Evolutionary conservation across 768 basidiomycete genomes (phyloP).

Genomic region (Collybia mongolica): DNA sequence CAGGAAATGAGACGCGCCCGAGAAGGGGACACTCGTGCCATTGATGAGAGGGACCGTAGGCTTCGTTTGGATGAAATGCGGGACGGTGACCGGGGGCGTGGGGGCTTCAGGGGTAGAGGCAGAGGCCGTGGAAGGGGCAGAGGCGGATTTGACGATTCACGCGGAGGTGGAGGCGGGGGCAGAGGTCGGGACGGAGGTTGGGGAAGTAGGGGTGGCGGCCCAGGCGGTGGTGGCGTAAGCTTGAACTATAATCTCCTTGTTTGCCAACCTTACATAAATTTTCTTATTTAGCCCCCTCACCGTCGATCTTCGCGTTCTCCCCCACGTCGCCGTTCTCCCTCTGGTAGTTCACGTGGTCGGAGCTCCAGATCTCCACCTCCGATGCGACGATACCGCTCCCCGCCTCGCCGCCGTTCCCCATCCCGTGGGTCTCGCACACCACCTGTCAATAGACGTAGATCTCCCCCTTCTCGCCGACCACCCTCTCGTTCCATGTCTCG

Average conservation of each 20-base stretch:
- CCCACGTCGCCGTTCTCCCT: constrained; percentile 48
- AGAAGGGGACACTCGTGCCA: constrained; percentile 59
- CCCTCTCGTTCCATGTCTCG: constrained; percentile 48
- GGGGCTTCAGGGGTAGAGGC: constrained; percentile 52
- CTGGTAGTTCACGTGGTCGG: constrained; percentile 24
- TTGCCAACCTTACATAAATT: constrained; percentile 5
- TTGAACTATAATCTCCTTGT: constrained; percentile 7
- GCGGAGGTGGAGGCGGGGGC: constrained; percentile 40
- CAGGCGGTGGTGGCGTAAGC: constrained; percentile 29
- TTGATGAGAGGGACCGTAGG: constrained; percentile 72
- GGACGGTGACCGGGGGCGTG: constrained; percentile 53
- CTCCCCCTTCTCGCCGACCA: constrained; percentile 38
- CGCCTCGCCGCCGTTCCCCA: constrained; percentile 43
- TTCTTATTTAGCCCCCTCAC: constrained; percentile 34
- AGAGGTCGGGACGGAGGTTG: constrained; percentile 68
- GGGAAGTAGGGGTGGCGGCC: constrained; percentile 64
- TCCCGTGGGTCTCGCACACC: constrained; percentile 32
- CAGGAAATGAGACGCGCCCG: constrained; percentile 78
- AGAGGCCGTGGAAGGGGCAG: constrained; percentile 57
- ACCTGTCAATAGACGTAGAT: constrained; percentile 26
- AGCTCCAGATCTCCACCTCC: constrained; percentile 40
- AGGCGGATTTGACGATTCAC: constrained; percentile 42
- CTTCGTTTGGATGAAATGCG: constrained; percentile 67
- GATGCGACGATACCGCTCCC: constrained; percentile 36
- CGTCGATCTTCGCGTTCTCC: constrained; percentile 49